Evolutionary conservation across 73 alveolate species (phyloP).

Genomic region (Halteria grandinella): DNA sequence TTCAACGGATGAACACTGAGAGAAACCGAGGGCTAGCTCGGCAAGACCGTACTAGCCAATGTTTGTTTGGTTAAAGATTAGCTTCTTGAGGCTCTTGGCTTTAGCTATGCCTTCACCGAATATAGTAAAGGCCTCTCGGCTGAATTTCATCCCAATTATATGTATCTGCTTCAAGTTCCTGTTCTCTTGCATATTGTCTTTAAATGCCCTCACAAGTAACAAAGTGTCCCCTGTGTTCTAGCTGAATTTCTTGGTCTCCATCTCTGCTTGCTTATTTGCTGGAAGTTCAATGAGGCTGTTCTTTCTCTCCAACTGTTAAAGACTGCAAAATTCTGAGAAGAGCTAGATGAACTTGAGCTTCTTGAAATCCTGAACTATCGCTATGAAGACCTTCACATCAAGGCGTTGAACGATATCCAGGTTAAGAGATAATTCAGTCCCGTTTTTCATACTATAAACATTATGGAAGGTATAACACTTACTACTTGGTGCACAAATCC

Average conservation of each 20-base stretch:
- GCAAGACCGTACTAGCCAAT: background rate
- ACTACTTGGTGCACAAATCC: slow-evolving; percentile 34
- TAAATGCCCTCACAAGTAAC: background rate
- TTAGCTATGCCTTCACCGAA: slow-evolving; percentile 10
- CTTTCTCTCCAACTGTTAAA: slow-evolving; percentile 16
- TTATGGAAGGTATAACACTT: background rate
- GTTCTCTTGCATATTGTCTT: background rate
- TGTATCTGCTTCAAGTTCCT: background rate
- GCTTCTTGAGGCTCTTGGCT: background rate
- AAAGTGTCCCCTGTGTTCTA: background rate
- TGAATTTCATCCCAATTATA: background rate
- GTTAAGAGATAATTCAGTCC: too few relatives aligned
- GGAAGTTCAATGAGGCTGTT: slow-evolving; percentile 29
- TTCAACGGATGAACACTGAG: slow-evolving; percentile 3
- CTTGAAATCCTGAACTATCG: slow-evolving; percentile 8
- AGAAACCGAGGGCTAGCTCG: slow-evolving; percentile 11
- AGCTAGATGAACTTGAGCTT: slow-evolving; percentile 1
- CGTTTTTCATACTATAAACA: slow-evolving; percentile 4
- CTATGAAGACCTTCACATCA: slow-evolving; percentile 18
- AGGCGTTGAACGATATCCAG: slow-evolving; percentile 9
- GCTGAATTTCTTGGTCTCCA: slow-evolving; percentile 16
- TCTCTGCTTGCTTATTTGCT: background rate
- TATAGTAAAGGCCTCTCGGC: background rate
- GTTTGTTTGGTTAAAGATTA: background rate
- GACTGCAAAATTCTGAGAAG: slow-evolving; percentile 27